Evolutionary conservation across 169 alveolate genomes (phyloP).

Genomic region (Sarcocystis neurona): DNA sequence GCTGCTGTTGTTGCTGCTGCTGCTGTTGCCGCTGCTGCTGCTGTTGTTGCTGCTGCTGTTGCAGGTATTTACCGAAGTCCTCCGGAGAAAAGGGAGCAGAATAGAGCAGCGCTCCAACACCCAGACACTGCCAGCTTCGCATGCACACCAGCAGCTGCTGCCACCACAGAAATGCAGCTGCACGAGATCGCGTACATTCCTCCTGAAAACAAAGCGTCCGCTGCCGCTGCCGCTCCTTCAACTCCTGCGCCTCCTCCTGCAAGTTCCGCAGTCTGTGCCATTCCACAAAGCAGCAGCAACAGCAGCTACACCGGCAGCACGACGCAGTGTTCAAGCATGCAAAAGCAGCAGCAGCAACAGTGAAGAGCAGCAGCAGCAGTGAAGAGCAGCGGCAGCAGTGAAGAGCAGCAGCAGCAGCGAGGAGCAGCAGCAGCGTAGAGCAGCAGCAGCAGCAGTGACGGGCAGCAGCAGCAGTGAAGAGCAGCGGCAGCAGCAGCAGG

Average conservation of each 20-base stretch:
- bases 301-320: neutral
- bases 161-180: neutral
- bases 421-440: too few species aligned
- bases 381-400: neutral
- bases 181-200: neutral
- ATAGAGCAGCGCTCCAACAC: neutral
- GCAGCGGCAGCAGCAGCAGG: too few species aligned
- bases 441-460: too few species aligned
- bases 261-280: neutral
- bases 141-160: neutral
- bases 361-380: too few species aligned
- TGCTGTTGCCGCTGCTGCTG: too few species aligned
- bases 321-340: too few species aligned
- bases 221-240: neutral
- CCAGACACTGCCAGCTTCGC: neutral
- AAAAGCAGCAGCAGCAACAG: neutral
- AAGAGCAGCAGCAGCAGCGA: too few species aligned
- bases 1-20: too few species aligned
- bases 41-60: neutral
- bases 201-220: neutral
- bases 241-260: neutral
- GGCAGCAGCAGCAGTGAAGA: too few species aligned
- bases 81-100: neutral
- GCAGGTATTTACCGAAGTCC: neutral
- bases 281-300: neutral